Conservation (phyloP, 495 filamentous ascomycete species). For the Podospora sp. region DNA sequence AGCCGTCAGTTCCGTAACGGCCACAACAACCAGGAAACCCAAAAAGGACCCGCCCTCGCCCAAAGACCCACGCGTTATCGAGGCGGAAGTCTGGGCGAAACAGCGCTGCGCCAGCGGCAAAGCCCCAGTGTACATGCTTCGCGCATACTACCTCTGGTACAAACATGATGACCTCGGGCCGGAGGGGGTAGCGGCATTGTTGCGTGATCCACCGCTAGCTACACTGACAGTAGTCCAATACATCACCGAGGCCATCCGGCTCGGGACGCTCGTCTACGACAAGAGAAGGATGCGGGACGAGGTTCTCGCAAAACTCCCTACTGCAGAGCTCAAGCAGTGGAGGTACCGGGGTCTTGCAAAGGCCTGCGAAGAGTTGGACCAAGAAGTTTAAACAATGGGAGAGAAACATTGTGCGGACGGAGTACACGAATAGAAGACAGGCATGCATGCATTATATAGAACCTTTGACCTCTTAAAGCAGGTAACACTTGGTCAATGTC, state of each 20-base stretch:
- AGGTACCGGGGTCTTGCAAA: slow-evolving; percentile 1
- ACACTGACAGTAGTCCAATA: slow-evolving; percentile 53
- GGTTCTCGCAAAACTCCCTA: slow-evolving; percentile 28
- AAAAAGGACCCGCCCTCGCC: slow-evolving; percentile 6
- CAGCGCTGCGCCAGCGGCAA: slow-evolving; percentile 35
- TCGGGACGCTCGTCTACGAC: slow-evolving; percentile 47
- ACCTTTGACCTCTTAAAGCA: not conserved
- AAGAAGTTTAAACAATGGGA: not conserved
- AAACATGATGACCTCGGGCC: slow-evolving; percentile 45
- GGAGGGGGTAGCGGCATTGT: slow-evolving; percentile 47
- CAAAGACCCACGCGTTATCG: slow-evolving; percentile 39
- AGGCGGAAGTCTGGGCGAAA: slow-evolving; percentile 39
- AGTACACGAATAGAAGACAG: not conserved
- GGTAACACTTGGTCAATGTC: not conserved
- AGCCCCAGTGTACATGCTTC: slow-evolving; percentile 43
- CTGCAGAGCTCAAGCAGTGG: not conserved
- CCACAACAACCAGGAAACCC: slow-evolving; percentile 8
- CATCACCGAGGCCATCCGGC: slow-evolving; percentile 46
- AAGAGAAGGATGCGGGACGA: slow-evolving; percentile 36
- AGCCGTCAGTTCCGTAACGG: not conserved
- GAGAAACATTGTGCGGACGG: not conserved
- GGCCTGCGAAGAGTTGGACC: not conserved
- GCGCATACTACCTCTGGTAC: slow-evolving; percentile 66
- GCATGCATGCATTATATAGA: not conserved
- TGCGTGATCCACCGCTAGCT: slow-evolving; percentile 60